Evolutionary conservation across 305 asterid species (phyloP).

Genomic region (Fraxinus platypoda): DNA sequence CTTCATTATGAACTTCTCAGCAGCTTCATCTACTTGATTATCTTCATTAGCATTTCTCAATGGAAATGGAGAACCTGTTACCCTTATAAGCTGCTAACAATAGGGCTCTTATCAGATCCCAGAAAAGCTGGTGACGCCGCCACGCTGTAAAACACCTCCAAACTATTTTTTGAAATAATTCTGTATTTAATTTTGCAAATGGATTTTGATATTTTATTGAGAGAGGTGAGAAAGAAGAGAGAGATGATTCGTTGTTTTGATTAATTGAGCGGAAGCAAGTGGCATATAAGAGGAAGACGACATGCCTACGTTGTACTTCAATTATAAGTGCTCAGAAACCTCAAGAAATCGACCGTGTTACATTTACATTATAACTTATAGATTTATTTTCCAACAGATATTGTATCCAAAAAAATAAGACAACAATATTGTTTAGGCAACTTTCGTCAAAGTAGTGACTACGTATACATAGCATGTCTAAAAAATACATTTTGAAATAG

Average conservation of each 20-base stretch:
- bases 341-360: not conserved
- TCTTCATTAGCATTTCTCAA: constrained; percentile 34
- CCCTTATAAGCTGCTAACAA: constrained; percentile 51
- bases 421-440: too few relatives aligned
- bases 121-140: constrained; percentile 57
- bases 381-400: too few relatives aligned
- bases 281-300: constrained; percentile 27
- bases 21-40: constrained; percentile 52
- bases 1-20: constrained; percentile 54
- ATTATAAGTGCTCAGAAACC: constrained; percentile 23
- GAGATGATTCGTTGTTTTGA: constrained; percentile 16
- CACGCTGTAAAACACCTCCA: constrained; percentile 44
- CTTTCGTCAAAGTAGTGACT: too few relatives aligned
- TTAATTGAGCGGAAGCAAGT: constrained; percentile 5
- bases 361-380: too few relatives aligned
- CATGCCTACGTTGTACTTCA: constrained; percentile 18
- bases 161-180: constrained; percentile 35
- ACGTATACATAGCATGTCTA: too few relatives aligned
- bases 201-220: not conserved
- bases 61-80: constrained; percentile 66
- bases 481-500: too few relatives aligned
- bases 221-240: not conserved
- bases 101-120: constrained; percentile 62
- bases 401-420: too few relatives aligned
- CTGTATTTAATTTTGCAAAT: not conserved